phyloP scores from a whole-genome alignment of 495 filamentous ascomycete species.

The Penicillium crystallinum region DNA sequence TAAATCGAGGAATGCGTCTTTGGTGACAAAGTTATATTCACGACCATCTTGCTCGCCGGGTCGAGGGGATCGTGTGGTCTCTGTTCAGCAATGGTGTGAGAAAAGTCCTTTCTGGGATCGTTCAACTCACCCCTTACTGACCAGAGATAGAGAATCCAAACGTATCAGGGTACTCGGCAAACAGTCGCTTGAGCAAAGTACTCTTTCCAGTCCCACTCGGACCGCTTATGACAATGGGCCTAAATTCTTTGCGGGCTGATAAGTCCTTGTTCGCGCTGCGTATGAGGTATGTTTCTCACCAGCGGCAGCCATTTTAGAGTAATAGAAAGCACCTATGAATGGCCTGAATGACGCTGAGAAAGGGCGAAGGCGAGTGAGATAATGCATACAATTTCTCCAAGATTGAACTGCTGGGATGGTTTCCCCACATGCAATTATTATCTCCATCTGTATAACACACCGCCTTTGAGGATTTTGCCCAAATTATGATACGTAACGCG shows the following conservation, averaged over 20 bases:
- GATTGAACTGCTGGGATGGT: too few relatives aligned
- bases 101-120: not conserved
- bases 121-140: slow-evolving; percentile 1
- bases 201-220: slow-evolving; percentile 85
- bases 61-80: slow-evolving; percentile 78
- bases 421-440: too few relatives aligned
- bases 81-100: slow-evolving; percentile 7
- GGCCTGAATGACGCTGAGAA: slow-evolving; percentile 2
- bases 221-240: slow-evolving; percentile 80
- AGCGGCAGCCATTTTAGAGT: slow-evolving; percentile 26
- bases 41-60: slow-evolving; percentile 68
- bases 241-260: slow-evolving; percentile 16
- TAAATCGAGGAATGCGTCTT: slow-evolving; percentile 63
- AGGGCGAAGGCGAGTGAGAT: slow-evolving; percentile 8
- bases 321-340: not conserved
- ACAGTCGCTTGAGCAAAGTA: slow-evolving; percentile 73
- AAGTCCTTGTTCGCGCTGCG: not conserved
- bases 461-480: too few relatives aligned
- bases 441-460: too few relatives aligned
- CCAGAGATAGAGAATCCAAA: slow-evolving; percentile 80
- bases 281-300: slow-evolving; percentile 14
- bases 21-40: slow-evolving; percentile 76
- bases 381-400: slow-evolving; percentile 18
- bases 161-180: slow-evolving; percentile 59
- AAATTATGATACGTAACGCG: not conserved